Evolutionary conservation across 2,329 filamentous ascomycete genomes (phyloP).

Genomic region (Venturia asperata): DNA sequence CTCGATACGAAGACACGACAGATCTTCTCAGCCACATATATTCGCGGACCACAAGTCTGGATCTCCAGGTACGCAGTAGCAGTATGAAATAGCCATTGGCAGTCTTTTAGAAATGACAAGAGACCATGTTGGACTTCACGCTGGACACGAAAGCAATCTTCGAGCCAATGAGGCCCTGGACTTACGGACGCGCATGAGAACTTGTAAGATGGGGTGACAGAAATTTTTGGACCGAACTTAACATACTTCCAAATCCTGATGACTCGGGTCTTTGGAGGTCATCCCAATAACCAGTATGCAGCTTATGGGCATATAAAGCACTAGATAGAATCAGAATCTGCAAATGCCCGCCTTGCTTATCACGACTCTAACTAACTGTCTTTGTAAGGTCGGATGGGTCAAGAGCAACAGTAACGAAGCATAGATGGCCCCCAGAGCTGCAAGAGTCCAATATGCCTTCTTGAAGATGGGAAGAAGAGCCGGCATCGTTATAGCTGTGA

Average conservation of each 20-base stretch:
- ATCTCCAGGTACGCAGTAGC: background rate
- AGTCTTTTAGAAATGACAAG: background rate
- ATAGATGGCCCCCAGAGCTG: conserved; percentile 34
- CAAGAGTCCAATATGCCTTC: conserved; percentile 34
- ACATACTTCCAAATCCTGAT: conserved; percentile 77
- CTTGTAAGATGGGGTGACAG: background rate
- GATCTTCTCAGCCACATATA: background rate
- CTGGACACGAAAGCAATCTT: background rate
- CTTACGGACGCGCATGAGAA: background rate
- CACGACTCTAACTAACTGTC: conserved; percentile 57
- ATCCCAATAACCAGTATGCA: conserved; percentile 65
- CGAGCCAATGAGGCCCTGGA: background rate
- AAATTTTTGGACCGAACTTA: background rate
- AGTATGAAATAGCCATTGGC: background rate
- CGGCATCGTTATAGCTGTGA: conserved; percentile 5
- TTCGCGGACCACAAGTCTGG: background rate
- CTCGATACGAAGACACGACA: background rate
- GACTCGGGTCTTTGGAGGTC: conserved; percentile 69
- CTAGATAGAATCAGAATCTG: conserved; percentile 40
- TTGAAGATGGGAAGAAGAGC: conserved; percentile 18
- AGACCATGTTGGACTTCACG: background rate
- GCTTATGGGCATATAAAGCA: conserved; percentile 73
- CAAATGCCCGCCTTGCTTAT: conserved; percentile 18
- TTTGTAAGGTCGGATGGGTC: conserved; percentile 65
- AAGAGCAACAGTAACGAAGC: conserved; percentile 53